phyloP scores from a whole-genome alignment of 495 filamentous ascomycete species.

The Arthonia radiata region DNA sequence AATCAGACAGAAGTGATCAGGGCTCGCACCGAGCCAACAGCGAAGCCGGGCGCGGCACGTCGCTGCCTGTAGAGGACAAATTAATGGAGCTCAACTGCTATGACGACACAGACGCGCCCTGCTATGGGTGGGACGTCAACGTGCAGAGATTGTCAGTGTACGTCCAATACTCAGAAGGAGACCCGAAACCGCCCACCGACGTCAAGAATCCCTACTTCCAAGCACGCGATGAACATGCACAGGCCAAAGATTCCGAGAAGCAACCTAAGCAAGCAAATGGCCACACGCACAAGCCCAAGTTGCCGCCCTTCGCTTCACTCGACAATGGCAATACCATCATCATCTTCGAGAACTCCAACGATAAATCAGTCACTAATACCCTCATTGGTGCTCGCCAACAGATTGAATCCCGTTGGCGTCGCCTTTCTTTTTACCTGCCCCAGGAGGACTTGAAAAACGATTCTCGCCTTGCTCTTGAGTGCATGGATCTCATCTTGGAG shows the following conservation, averaged over 20 bases:
- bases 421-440: conserved; percentile 22
- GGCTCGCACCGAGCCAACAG: conserved; percentile 1
- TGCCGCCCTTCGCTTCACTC: too few species aligned
- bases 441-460: conserved; percentile 12
- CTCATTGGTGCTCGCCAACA: conserved; percentile 22
- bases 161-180: conserved; percentile 11
- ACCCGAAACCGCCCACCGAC: conserved; percentile 7
- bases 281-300: too few species aligned
- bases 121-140: conserved; percentile 19
- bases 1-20: too few species aligned
- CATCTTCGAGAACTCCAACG: conserved; percentile 25
- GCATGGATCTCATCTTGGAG: conserved; percentile 23
- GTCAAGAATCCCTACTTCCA: conserved; percentile 11
- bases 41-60: conserved; percentile 3
- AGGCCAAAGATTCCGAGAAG: too few species aligned
- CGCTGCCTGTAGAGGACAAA: conserved; percentile 10
- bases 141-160: conserved; percentile 18
- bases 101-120: conserved; percentile 15
- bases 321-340: conserved; percentile 21
- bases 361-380: conserved; percentile 21
- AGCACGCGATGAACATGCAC: too few species aligned
- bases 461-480: conserved; percentile 16
- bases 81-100: conserved; percentile 25
- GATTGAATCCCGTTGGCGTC: conserved; percentile 25
- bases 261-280: too few species aligned